phyloP scores from a whole-genome alignment of 2,329 filamentous ascomycete species.

The Grosmannia huntii region DNA sequence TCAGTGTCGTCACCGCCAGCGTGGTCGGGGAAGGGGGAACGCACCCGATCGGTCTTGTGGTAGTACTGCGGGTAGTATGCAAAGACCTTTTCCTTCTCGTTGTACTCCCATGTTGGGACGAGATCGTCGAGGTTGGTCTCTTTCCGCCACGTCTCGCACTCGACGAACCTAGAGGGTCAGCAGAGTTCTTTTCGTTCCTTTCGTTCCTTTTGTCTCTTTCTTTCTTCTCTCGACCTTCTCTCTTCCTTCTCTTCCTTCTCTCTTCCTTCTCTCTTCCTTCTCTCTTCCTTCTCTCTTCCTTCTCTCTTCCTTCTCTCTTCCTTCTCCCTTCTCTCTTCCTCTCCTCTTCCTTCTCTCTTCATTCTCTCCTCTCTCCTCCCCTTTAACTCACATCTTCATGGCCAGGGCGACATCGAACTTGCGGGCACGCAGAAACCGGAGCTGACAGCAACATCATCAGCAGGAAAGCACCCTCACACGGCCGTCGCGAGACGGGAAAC shows the following conservation, averaged over 20 bases:
- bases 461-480: neutral
- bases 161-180: conserved; percentile 58
- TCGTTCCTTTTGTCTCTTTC: no score
- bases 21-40: neutral
- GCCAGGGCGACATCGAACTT: conserved; percentile 82
- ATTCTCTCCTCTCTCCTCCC: neutral
- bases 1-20: neutral
- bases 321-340: neutral
- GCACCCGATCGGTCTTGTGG: conserved; percentile 83
- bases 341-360: neutral
- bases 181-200: no score
- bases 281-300: no score
- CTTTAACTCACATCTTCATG: conserved; percentile 66
- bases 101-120: conserved; percentile 71
- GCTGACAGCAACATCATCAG: conserved; percentile 26
- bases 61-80: conserved; percentile 98
- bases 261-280: neutral
- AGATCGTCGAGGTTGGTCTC: conserved; percentile 75
- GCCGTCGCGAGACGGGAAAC: neutral
- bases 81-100: conserved; percentile 71
- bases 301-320: no score
- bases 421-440: conserved; percentile 83
- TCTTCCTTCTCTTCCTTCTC: neutral
- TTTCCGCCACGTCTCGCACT: conserved; percentile 83
- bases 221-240: no score